These are phyloP conservation scores for Usnea hakonensis DNA, from an alignment of 495 filamentous ascomycete genomes.

Conservation along the genomic window DNA sequence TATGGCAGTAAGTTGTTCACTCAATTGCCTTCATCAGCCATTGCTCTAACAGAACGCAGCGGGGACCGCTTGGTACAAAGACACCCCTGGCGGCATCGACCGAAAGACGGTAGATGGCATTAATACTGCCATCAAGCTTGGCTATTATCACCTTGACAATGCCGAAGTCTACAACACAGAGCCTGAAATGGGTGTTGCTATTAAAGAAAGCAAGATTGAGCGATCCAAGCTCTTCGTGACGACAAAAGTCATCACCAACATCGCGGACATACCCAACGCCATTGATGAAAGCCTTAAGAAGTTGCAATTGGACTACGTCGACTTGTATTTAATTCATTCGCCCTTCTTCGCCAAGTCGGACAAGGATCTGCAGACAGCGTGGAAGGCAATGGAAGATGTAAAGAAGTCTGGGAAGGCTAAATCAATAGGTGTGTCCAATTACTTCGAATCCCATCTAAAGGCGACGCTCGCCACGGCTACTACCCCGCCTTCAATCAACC, in stretches of 20 bases:
- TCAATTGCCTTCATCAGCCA: background rate
- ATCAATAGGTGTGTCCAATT: constrained; percentile 84
- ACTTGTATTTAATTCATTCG: constrained; percentile 73
- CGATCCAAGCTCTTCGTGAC: constrained; percentile 68
- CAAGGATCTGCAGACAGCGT: constrained; percentile 57
- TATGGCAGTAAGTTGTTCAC: constrained; percentile 48
- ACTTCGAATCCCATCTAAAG: constrained; percentile 58
- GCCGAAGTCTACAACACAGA: constrained; percentile 86
- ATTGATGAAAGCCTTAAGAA: constrained; percentile 66
- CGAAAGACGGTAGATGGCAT: constrained; percentile 49
- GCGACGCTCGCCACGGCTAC: constrained; percentile 57
- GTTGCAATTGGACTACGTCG: constrained; percentile 71
- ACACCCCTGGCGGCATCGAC: constrained; percentile 35
- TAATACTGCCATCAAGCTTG: constrained; percentile 61
- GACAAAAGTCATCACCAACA: constrained; percentile 60
- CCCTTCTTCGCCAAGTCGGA: constrained; percentile 62
- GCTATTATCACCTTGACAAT: constrained; percentile 70
- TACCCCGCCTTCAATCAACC: constrained; percentile 64
- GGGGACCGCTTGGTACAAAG: constrained; percentile 56
- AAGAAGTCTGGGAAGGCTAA: constrained; percentile 58
- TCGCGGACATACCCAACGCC: constrained; percentile 53
- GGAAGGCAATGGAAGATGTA: constrained; percentile 72
- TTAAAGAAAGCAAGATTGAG: constrained; percentile 56
- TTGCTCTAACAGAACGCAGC: constrained; percentile 15
- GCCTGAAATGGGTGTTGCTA: constrained; percentile 62